Base-by-base conservation (phyloP, 2,329 filamentous ascomycete species). In the Hymenoscyphus infarciens region DNA sequence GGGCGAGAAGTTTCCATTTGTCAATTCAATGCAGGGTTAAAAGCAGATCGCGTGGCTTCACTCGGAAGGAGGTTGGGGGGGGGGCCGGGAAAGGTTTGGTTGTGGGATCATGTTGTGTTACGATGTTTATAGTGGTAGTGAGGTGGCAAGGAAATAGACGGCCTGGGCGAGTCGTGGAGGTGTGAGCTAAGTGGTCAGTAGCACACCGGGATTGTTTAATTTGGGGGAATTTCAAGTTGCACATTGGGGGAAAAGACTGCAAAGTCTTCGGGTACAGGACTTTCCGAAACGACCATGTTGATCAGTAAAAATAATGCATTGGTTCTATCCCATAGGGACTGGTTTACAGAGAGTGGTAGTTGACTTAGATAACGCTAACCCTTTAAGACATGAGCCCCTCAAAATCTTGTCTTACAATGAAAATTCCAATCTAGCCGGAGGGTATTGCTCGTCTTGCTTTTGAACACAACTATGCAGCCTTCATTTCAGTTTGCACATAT, bases 401-500 rank as follows among this genome's bases (percentile, higher is more conserved):
- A 29, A 33, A 55, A 5, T 27, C 53, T 25, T 27, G 15, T 33
- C 11, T 55, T 31, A 11, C 53, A 55, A 29, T 31, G 4, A 29
- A 31, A 5, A 29, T 29, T 31, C 16, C 53, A 29, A 55, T 27
- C 53, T 31, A 55, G 53, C 22, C 22, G 8, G 11, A 27, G 25
- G 52, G 25, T 16, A 54, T 54, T 31, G 52, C 5, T 22, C n/a
- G 7, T 45, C n/a, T 19, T 45, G 13, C n/a, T n/a, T 54, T 13
- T n/a, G n/a, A 16, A 19, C 8, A 15, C 29, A 15, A 22, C 25
- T 59, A 62, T 53, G 56, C 60, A 31, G 56, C 60, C 27, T 62
- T 62, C 5, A 42, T 33, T 15, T 61, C 56, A n/a, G 57, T 57
- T 13, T 58, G 35, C 8, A 61, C 53, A 25, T 61, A 57, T 22